Percentiles rank a stretch among this genome's conserved stretches.
Evolutionary conservation across 495 filamentous ascomycete species (phyloP).

Genomic region (Podospora conica): DNA sequence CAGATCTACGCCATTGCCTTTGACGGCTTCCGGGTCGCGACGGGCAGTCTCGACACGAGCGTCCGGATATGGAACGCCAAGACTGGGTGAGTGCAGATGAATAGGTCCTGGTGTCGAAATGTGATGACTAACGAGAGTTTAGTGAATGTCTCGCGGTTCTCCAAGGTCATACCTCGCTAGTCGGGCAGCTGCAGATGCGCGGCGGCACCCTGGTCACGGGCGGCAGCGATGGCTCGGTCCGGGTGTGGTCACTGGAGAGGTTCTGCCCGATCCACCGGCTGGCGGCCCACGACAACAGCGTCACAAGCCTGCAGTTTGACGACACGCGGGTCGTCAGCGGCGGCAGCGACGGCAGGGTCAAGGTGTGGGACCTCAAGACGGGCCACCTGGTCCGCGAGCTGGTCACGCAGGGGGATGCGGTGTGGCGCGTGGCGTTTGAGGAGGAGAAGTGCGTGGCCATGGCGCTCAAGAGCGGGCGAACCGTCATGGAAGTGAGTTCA

Average conservation of each 20-base stretch:
- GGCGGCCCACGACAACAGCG: slow-evolving; percentile 97
- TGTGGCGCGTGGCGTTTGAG: slow-evolving; percentile 97
- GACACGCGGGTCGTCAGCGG: slow-evolving; percentile 90
- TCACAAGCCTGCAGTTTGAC: slow-evolving; percentile 95
- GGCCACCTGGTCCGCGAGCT: slow-evolving; percentile 88
- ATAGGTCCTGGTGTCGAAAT: not conserved
- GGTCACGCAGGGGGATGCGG: slow-evolving; percentile 80
- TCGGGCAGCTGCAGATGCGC: slow-evolving; percentile 95
- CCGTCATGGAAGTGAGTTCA: slow-evolving; percentile 87
- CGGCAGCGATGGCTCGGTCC: slow-evolving; percentile 89
- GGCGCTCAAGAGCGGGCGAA: slow-evolving; percentile 72
- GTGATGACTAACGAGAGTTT: slow-evolving; percentile 4
- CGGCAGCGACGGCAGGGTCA: slow-evolving; percentile 91
- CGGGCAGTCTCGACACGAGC: slow-evolving; percentile 92
- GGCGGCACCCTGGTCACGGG: slow-evolving; percentile 92
- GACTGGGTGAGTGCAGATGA: slow-evolving; percentile 58
- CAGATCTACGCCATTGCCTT: slow-evolving; percentile 99
- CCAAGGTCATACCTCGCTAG: slow-evolving; percentile 93
- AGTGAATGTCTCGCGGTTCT: slow-evolving; percentile 84
- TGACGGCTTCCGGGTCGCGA: slow-evolving; percentile 88
- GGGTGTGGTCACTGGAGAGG: slow-evolving; percentile 87
- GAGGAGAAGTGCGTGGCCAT: slow-evolving; percentile 97
- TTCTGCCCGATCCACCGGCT: slow-evolving; percentile 87
- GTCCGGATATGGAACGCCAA: slow-evolving; percentile 94
- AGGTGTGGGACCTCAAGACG: slow-evolving; percentile 92